A percentile compares a stretch with the other conserved stretches of the same genome.
Evolutionary conservation across 1,284 basidiomycete genomes (phyloP).

Genomic region (Sutorius eximius): DNA sequence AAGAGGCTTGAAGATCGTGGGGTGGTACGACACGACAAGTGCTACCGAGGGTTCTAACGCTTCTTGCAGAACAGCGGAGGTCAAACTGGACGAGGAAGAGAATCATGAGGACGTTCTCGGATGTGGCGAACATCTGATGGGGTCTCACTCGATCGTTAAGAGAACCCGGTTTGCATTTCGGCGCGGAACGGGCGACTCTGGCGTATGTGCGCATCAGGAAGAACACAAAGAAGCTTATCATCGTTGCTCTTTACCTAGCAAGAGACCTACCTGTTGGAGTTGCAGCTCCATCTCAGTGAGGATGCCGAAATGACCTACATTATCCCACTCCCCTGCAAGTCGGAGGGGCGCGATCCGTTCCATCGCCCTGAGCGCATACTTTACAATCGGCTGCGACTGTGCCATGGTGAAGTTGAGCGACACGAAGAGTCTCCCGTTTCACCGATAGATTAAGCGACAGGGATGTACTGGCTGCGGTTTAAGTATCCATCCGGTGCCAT

Average conservation of each 20-base stretch:
- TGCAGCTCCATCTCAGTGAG: slow-evolving; percentile 1
- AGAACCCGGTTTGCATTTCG: slow-evolving; percentile 63
- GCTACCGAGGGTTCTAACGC: slow-evolving; percentile 63
- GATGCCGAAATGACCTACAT: slow-evolving; percentile 76
- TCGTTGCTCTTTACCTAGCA: slow-evolving; percentile 58
- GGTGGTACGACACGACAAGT: slow-evolving; percentile 85
- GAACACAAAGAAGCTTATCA: slow-evolving; percentile 2
- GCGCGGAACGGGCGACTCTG: slow-evolving; percentile 73
- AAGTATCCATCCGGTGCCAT: too few relatives aligned
- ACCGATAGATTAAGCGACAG: too few relatives aligned
- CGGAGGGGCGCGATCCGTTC: slow-evolving; percentile 83
- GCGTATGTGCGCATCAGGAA: slow-evolving; percentile 1
- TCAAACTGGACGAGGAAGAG: slow-evolving; percentile 56
- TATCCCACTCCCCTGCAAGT: slow-evolving; percentile 88
- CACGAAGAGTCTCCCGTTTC: too few relatives aligned
- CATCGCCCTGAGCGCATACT: slow-evolving; percentile 61
- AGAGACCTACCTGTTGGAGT: slow-evolving; percentile 67
- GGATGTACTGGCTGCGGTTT: too few relatives aligned
- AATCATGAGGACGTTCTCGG: slow-evolving; percentile 13
- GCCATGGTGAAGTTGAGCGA: slow-evolving; percentile 2
- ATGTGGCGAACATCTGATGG: not conserved
- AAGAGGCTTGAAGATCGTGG: slow-evolving; percentile 84
- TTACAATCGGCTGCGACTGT: slow-evolving; percentile 23
- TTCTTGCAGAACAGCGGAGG: slow-evolving; percentile 75
- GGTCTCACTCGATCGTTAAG: slow-evolving; percentile 80